A percentile compares a stretch with the other conserved stretches of the same genome.
phyloP scores from a whole-genome alignment of 2,329 filamentous ascomycete species.

The Epichloe scottii region DNA sequence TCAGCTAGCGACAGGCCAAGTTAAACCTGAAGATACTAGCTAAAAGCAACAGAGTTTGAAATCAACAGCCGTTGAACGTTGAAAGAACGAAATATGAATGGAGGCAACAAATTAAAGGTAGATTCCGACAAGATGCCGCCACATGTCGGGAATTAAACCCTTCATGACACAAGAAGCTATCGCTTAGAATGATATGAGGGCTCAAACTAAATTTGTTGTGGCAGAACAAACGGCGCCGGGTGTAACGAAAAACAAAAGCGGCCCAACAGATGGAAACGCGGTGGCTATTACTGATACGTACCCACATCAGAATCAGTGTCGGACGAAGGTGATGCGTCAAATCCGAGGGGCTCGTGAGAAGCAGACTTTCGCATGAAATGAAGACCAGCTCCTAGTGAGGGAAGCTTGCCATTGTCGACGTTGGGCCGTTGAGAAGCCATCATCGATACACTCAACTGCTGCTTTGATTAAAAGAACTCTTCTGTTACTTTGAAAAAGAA shows the following conservation, averaged over 20 bases:
- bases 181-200: not conserved
- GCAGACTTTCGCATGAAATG: constrained; percentile 7
- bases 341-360: constrained; percentile 9
- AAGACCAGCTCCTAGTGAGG: constrained; percentile 3
- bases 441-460: not conserved
- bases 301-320: constrained; percentile 1
- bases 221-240: not conserved
- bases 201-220: not conserved
- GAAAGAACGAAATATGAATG: not conserved
- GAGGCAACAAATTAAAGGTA: not conserved
- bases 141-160: not conserved
- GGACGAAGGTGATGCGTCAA: constrained; percentile 3
- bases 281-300: not conserved
- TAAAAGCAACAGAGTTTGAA: not conserved
- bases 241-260: not conserved
- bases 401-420: not conserved
- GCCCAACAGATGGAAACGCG: not conserved
- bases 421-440: not conserved
- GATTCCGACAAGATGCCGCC: not conserved
- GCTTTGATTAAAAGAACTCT: not conserved
- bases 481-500: too few species aligned
- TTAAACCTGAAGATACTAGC: too few species aligned
- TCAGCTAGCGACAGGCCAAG: not conserved
- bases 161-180: not conserved
- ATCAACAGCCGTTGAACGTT: not conserved